These are phyloP conservation scores for Hyphopichia khmerensis DNA, from an alignment of 1,139 yeast species.

Conservation along the genomic window DNA sequence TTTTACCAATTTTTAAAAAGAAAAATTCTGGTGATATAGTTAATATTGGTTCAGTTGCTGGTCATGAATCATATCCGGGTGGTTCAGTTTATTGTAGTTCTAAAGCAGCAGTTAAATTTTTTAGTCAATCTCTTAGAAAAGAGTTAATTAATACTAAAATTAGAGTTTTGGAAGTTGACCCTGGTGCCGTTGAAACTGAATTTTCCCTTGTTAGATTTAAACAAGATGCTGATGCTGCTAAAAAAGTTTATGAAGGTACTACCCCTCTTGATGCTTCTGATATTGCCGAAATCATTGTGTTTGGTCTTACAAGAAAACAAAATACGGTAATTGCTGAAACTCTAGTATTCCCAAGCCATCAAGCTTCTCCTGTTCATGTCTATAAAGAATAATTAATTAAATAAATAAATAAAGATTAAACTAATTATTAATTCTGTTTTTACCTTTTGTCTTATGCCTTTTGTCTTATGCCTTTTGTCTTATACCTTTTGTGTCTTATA, in stretches of 20 bases:
- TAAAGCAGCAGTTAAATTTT: constrained; percentile 48
- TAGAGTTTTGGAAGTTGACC: constrained; percentile 50
- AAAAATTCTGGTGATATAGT: constrained; percentile 49
- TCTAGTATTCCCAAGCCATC: constrained; percentile 48
- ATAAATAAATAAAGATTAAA: no score
- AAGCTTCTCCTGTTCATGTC: constrained; percentile 60
- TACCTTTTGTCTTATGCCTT: no score
- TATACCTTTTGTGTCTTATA: no score
- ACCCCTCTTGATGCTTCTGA: constrained; percentile 48
- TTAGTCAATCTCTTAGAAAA: constrained; percentile 47
- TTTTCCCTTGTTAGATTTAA: constrained; percentile 47
- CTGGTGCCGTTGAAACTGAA: constrained; percentile 54
- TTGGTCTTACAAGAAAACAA: constrained; percentile 47
- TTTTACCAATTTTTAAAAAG: constrained; percentile 60
- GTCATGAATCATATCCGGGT: constrained; percentile 52
- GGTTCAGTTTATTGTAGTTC: constrained; percentile 53
- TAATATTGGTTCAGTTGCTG: constrained; percentile 52
- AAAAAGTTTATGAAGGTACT: constrained; percentile 45
- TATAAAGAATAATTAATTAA: constrained; percentile 16
- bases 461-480: no score
- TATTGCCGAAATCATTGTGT: constrained; percentile 50
- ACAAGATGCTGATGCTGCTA: constrained; percentile 43
- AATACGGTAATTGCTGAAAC: constrained; percentile 54
- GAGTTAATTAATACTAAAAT: constrained; percentile 46
- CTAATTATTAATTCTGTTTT: no score